Conservation (phyloP, 768 basidiomycete species). For the Psilocybe cubensis region DNA sequence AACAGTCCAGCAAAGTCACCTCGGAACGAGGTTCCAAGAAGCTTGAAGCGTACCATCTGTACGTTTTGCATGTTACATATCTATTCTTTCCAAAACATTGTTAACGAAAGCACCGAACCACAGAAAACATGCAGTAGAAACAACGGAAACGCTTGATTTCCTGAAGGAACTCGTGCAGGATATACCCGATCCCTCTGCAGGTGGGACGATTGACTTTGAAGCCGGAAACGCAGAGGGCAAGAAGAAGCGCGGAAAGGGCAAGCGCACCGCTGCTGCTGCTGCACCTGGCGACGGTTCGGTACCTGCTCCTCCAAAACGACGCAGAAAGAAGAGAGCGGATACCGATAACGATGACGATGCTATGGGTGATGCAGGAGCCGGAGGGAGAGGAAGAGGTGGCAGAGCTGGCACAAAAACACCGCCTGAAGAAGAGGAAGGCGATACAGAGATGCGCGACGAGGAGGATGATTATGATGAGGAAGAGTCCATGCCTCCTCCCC, state of each 20-base stretch:
- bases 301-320: conserved; percentile 47
- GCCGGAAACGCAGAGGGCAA: conserved; percentile 58
- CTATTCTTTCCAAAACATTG: neutral
- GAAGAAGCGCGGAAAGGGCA: conserved; percentile 64
- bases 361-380: conserved; percentile 2
- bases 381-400: conserved; percentile 29
- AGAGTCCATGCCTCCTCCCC: conserved; percentile 11
- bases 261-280: conserved; percentile 34
- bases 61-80: conserved; percentile 36
- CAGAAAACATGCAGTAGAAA: conserved; percentile 93
- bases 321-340: conserved; percentile 51
- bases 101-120: neutral
- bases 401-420: conserved; percentile 19
- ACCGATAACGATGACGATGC: conserved; percentile 28
- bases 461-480: conserved; percentile 25
- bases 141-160: conserved; percentile 90
- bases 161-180: conserved; percentile 88
- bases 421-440: conserved; percentile 23
- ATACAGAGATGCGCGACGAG: conserved; percentile 32
- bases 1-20: conserved; percentile 83
- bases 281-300: conserved; percentile 22
- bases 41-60: conserved; percentile 94
- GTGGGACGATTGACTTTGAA: conserved; percentile 77
- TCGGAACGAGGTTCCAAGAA: conserved; percentile 80
- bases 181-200: conserved; percentile 86